These are phyloP conservation scores for Amanita jacksonii DNA, from an alignment of 768 basidiomycete species.

Conservation along the genomic window DNA sequence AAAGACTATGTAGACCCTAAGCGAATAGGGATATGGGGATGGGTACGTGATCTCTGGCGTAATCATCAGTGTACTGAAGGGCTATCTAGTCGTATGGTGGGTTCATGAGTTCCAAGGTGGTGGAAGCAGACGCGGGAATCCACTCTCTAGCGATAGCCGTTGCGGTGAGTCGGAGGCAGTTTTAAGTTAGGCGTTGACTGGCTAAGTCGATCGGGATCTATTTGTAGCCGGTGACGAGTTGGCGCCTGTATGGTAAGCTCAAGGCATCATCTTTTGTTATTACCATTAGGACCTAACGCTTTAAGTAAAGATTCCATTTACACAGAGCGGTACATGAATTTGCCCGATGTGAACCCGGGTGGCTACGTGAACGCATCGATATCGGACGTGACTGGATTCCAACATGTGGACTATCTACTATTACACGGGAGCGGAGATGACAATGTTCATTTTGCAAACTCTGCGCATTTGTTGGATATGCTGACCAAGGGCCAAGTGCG, in stretches of 20 bases:
- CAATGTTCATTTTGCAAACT: conserved; percentile 92
- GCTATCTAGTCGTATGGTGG: conserved; percentile 80
- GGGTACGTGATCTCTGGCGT: conserved; percentile 48
- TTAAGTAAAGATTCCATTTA: conserved; percentile 98
- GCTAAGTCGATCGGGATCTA: too few species aligned
- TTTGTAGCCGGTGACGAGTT: conserved; percentile 75
- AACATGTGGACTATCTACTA: conserved; percentile 68
- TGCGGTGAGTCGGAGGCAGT: conserved; percentile 56
- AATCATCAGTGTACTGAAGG: neutral
- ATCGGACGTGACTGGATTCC: conserved; percentile 81
- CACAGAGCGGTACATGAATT: conserved; percentile 95
- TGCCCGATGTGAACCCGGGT: conserved; percentile 63
- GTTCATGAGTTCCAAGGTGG: conserved; percentile 89
- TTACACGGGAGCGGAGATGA: conserved; percentile 95
- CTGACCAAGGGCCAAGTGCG: conserved; percentile 69
- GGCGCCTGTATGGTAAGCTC: conserved; percentile 64
- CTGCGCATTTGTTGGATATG: conserved; percentile 89
- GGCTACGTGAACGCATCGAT: conserved; percentile 92
- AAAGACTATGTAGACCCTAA: conserved; percentile 83
- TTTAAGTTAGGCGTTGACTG: too few species aligned
- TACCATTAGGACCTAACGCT: too few species aligned
- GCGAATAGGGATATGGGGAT: conserved; percentile 95
- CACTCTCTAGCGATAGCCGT: conserved; percentile 89
- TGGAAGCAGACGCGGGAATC: conserved; percentile 83
- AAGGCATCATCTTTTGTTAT: too few species aligned